A percentile compares a stretch with the other conserved stretches of the same genome.
Conservation (phyloP, 1,284 basidiomycete genomes). For the Irpex sp. region DNA sequence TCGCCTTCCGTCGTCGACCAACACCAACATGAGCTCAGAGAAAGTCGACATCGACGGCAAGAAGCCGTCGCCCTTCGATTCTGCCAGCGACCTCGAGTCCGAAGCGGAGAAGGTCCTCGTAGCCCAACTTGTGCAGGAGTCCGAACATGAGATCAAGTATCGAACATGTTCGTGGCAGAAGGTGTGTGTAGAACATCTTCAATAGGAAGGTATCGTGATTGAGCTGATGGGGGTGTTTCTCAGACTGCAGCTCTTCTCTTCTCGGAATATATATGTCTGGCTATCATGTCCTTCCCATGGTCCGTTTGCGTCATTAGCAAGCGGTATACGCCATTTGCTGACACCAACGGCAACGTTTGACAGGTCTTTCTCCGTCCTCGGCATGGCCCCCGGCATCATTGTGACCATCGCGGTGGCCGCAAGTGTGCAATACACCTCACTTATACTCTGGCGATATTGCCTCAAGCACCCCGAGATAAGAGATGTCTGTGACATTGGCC, state of each 20-base stretch:
- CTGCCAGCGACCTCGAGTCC: conserved; percentile 13
- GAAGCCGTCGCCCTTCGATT: neutral
- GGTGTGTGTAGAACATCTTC: conserved; percentile 31
- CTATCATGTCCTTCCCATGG: conserved; percentile 61
- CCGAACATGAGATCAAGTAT: conserved; percentile 46
- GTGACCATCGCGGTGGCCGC: conserved; percentile 49
- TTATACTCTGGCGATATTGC: conserved; percentile 65
- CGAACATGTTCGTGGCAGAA: conserved; percentile 59
- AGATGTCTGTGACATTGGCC: conserved; percentile 75
- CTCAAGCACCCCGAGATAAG: conserved; percentile 65
- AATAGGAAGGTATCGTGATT: neutral
- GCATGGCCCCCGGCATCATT: conserved; percentile 58
- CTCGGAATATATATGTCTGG: conserved; percentile 58
- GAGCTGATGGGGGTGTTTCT: neutral
- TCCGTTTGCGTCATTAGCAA: conserved; percentile 23
- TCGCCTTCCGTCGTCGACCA: neutral
- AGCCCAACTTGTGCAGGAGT: conserved; percentile 42
- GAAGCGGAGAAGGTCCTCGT: conserved; percentile 21
- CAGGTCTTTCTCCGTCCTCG: conserved; percentile 65
- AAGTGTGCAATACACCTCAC: conserved; percentile 48
- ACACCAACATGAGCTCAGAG: conserved; percentile 3
- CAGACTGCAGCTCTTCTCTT: conserved; percentile 57
- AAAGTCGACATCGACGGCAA: conserved; percentile 1
- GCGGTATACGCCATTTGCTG: conserved; percentile 5
- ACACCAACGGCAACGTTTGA: conserved; percentile 25